Percentiles rank a stretch among this genome's conserved stretches.
These are phyloP conservation scores for Phialophora macrospora DNA, from an alignment of 2,329 filamentous ascomycete species.

Conservation along the genomic window DNA sequence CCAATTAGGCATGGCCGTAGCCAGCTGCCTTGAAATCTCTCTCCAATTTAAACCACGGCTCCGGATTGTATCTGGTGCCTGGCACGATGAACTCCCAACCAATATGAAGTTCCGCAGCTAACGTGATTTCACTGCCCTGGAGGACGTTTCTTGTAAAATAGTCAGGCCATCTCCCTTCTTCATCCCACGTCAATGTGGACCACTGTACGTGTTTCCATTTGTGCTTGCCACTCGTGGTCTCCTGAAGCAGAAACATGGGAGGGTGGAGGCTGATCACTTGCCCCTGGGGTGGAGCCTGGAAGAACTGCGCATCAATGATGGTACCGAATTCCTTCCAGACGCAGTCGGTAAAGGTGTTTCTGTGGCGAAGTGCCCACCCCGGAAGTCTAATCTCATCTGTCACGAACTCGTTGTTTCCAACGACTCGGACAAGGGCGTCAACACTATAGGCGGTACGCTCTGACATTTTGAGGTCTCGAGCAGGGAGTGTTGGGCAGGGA, in stretches of 20 bases:
- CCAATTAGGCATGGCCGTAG: background rate
- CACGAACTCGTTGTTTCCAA: conserved; percentile 1
- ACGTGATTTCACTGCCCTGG: background rate
- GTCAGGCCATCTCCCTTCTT: background rate
- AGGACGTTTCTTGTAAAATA: background rate
- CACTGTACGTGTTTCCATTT: too few species aligned
- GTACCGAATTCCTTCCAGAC: background rate
- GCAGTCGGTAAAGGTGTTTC: background rate
- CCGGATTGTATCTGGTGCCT: background rate
- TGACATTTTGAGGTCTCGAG: background rate
- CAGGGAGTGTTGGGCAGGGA: background rate
- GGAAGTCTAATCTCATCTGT: background rate
- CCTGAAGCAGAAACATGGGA: too few species aligned
- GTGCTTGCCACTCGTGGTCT: too few species aligned
- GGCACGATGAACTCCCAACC: background rate
- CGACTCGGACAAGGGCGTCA: background rate
- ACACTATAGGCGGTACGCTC: background rate
- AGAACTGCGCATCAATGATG: background rate
- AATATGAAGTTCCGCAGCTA: background rate
- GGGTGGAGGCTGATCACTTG: too few species aligned
- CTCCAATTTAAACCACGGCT: background rate
- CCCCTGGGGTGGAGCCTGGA: too few species aligned
- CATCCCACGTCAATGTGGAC: background rate
- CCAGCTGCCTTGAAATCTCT: background rate
- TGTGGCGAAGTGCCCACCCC: background rate